phyloP scores from a whole-genome alignment of 164 flowering plant genomes.

The Nelumbo lutea region DNA sequence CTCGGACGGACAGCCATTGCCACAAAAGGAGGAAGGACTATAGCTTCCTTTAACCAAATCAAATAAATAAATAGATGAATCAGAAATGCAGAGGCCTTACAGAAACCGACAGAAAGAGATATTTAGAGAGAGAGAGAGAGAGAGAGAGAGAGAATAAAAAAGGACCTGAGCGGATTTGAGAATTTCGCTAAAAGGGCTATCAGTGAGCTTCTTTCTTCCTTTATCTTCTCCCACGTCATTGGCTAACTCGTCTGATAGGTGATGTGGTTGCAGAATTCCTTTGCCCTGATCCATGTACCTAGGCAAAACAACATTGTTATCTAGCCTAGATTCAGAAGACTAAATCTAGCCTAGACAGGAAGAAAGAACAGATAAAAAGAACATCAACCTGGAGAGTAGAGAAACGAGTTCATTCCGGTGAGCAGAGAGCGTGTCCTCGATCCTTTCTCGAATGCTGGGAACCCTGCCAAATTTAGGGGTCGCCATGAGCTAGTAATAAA shows the following conservation, averaged over 20 bases:
- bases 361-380: too few relatives aligned
- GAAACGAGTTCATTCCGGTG: conserved; percentile 69
- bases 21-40: conserved; percentile 87
- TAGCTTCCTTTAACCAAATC: conserved; percentile 64
- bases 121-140: not conserved
- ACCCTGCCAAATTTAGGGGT: conserved; percentile 24
- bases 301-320: not conserved
- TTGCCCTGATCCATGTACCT: conserved; percentile 78
- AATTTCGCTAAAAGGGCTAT: conserved; percentile 55
- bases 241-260: conserved; percentile 54
- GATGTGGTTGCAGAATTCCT: conserved; percentile 65
- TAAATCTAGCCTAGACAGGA: not conserved
- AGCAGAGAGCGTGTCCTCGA: conserved; percentile 66
- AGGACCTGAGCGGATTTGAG: conserved; percentile 55
- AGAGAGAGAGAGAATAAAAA: not conserved
- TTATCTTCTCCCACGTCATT: conserved; percentile 36
- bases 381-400: conserved; percentile 65
- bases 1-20: conserved; percentile 91
- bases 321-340: not conserved
- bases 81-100: not conserved
- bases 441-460: conserved; percentile 59
- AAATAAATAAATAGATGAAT: not conserved
- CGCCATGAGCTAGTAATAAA: conserved; percentile 17
- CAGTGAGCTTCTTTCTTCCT: conserved; percentile 25
- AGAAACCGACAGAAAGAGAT: not conserved